Evolutionary conservation across 225 moss, liverwort and hornwort species (phyloP).

Genomic region (Asterella californica): DNA sequence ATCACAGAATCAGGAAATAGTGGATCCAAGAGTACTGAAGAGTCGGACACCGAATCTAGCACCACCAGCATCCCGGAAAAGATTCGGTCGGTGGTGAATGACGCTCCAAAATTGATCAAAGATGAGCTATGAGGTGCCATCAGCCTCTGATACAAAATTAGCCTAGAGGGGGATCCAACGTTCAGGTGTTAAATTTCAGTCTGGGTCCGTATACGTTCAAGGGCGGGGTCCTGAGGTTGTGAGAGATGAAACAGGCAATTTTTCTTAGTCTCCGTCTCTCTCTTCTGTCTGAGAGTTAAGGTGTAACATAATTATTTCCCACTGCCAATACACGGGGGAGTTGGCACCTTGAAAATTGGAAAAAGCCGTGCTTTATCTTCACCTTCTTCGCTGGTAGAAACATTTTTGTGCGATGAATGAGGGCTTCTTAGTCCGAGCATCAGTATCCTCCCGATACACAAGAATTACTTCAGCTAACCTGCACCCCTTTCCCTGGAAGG

Average conservation of each 20-base stretch:
- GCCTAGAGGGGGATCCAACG: neutral
- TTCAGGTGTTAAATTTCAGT: neutral
- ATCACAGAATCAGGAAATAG: neutral
- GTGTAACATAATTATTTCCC: slow-evolving; percentile 12
- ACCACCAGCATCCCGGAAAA: neutral
- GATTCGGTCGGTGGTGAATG: slow-evolving; percentile 1
- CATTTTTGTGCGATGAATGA: too few relatives aligned
- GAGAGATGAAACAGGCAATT: slow-evolving; percentile 7
- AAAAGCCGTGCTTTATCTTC: neutral
- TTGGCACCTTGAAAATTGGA: neutral
- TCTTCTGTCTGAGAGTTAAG: neutral
- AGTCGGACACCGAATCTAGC: neutral
- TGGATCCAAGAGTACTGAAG: neutral
- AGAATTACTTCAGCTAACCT: neutral
- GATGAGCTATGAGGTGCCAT: slow-evolving; percentile 15
- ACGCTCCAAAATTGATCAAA: neutral
- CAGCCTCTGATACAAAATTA: neutral
- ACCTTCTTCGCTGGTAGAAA: neutral
- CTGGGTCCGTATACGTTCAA: neutral
- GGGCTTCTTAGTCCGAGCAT: too few relatives aligned
- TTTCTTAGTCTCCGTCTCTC: slow-evolving; percentile 1
- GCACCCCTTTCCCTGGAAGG: too few relatives aligned
- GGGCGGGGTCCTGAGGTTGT: neutral
- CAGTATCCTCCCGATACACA: neutral
- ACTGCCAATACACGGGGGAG: neutral